Conservation (phyloP, 352 stramenopile species). For the Pythium scleroteichum region DNA sequence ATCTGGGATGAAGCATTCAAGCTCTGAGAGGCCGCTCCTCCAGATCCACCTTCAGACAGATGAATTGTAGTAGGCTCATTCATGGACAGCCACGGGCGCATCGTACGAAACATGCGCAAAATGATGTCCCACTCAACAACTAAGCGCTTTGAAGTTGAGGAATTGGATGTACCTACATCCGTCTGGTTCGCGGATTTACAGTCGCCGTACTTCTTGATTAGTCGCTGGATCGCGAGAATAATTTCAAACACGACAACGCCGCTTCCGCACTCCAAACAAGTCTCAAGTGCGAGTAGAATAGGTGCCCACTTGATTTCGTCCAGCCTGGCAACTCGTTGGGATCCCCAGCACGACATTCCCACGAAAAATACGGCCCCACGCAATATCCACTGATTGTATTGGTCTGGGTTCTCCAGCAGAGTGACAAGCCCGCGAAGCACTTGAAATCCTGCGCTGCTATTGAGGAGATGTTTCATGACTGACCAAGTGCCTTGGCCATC, state of each 20-base stretch:
- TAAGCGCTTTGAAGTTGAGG: slow-evolving; percentile 5
- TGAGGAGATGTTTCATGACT: slow-evolving; percentile 79
- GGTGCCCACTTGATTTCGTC: slow-evolving; percentile 76
- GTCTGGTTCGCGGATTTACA: neutral
- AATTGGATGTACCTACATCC: neutral
- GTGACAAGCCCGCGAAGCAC: slow-evolving; percentile 68
- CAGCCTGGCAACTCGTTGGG: slow-evolving; percentile 70
- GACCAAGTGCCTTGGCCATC: slow-evolving; percentile 83
- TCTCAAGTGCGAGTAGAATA: slow-evolving; percentile 67
- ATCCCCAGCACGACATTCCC: slow-evolving; percentile 88
- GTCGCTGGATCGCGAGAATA: slow-evolving; percentile 79
- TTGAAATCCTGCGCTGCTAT: slow-evolving; percentile 60
- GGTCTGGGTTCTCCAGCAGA: slow-evolving; percentile 64
- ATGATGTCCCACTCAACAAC: slow-evolving; percentile 87
- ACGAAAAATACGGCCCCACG: slow-evolving; percentile 86
- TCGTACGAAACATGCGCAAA: slow-evolving; percentile 62
- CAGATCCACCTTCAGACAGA: neutral
- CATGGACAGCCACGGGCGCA: slow-evolving; percentile 70
- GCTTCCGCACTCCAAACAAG: slow-evolving; percentile 59
- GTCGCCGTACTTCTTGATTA: slow-evolving; percentile 88
- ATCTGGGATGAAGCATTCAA: slow-evolving; percentile 4
- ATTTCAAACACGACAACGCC: slow-evolving; percentile 87
- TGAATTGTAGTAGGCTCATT: neutral
- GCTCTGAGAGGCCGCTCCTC: neutral
- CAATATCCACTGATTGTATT: slow-evolving; percentile 70